Base-by-base conservation (phyloP, 2,329 filamentous ascomycete species). In the Colletotrichum truncatum region DNA sequence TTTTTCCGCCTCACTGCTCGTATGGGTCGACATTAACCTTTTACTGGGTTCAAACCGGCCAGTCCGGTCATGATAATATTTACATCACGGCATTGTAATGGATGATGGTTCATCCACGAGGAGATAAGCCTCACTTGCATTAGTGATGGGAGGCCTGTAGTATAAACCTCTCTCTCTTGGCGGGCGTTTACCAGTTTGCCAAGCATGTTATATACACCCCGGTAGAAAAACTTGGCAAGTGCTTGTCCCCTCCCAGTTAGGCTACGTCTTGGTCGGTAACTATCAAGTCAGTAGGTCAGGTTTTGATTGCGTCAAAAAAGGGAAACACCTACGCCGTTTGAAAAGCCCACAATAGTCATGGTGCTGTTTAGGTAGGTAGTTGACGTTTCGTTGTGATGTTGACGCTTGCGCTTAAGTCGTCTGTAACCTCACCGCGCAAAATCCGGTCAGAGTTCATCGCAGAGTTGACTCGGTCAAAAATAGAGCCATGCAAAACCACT, bases 81-180 rank as follows among this genome's bases (percentile, higher is more conserved):
- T 30, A 5, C 45, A 25, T 60, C 57, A 38, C 38, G 30, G 30
- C 58, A 46, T 46, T 39, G 58, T 39, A 55, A 43, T 52, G 10
- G 49, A 32, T 32, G 26, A 43, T 16, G 18, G 46, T 56, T 25
- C 25, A 46, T 25, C 38, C 28, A 32, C 39, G 11, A 12, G 36
- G 8, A 32, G 18, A 34, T n/a, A 41, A 57, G 39, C 28, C 41
- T 48, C 28, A 39, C 30, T 11, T 30, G 34, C 9, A 32, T 34
- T 26, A 25, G 10, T 34, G 32, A 26, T 25, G 16, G 43, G 23
- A 39, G 36, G 12, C 39, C 39, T 61, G 58, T 51, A 56, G 30
- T 56, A 51, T 48, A 56, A 48, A 30, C n/a, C n/a, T n/a, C n/a
- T n/a, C 51, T 46, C 18, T 38, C n/a, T 53, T 36, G 56, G 36